Conservation (phyloP, 2,329 filamentous ascomycete genomes). For the Arthrobotrys pseudoclavata region DNA sequence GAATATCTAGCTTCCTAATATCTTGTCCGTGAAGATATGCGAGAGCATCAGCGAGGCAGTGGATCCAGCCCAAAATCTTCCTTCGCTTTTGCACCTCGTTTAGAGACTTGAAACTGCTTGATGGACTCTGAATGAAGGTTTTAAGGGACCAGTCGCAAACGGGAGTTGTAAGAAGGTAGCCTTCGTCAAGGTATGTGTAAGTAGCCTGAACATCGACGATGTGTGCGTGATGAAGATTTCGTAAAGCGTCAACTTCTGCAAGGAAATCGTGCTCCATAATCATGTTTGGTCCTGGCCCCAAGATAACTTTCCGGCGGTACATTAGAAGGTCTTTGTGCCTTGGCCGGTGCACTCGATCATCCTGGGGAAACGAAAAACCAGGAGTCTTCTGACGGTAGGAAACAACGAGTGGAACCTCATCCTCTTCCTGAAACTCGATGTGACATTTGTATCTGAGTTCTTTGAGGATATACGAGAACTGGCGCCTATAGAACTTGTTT, state of each 20-base stretch:
- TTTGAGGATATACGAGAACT: conserved; percentile 78
- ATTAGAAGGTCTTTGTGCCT: conserved; percentile 73
- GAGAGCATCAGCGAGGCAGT: conserved; percentile 78
- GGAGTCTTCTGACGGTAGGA: conserved; percentile 66
- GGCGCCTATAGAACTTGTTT: conserved; percentile 76
- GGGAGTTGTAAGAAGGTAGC: conserved; percentile 77
- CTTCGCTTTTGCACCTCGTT: conserved; percentile 73
- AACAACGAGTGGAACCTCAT: conserved; percentile 77
- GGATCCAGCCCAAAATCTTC: conserved; percentile 78
- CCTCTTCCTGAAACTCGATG: conserved; percentile 74
- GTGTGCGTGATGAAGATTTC: conserved; percentile 75
- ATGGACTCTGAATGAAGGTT: conserved; percentile 76
- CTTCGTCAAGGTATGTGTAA: conserved; percentile 75
- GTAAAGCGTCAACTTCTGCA: conserved; percentile 73
- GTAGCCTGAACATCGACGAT: conserved; percentile 79
- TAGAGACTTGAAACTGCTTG: conserved; percentile 74
- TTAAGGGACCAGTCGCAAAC: conserved; percentile 76
- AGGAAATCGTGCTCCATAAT: conserved; percentile 71
- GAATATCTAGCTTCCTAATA: conserved; percentile 76
- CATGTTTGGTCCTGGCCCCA: conserved; percentile 69
- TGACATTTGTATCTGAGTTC: conserved; percentile 74
- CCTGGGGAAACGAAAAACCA: conserved; percentile 62
- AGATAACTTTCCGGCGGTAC: conserved; percentile 72
- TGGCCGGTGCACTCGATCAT: conserved; percentile 75
- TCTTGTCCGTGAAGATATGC: conserved; percentile 76